Conservation (phyloP, 1,139 yeast species). For the Pichia inconspicua region DNA sequence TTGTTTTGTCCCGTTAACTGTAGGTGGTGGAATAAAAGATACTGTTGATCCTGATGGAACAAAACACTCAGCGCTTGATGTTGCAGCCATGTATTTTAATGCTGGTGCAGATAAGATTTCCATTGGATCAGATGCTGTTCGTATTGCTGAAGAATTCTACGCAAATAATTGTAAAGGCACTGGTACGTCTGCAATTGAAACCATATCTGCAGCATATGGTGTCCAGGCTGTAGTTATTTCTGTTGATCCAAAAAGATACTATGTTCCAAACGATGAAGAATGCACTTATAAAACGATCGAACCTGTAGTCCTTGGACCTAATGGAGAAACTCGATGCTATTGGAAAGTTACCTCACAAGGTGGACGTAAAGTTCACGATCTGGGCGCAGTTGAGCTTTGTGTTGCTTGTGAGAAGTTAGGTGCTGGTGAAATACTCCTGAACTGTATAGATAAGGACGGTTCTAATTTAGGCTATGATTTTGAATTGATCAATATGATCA, state of each 20-base stretch:
- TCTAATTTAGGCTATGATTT: slow-evolving; percentile 87
- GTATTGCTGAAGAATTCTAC: slow-evolving; percentile 77
- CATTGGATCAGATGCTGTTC: slow-evolving; percentile 94
- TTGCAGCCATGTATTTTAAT: slow-evolving; percentile 82
- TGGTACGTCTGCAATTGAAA: slow-evolving; percentile 83
- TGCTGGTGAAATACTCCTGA: slow-evolving; percentile 90
- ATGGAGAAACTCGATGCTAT: slow-evolving; percentile 83
- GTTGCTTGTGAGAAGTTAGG: slow-evolving; percentile 86
- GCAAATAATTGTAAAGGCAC: slow-evolving; percentile 46
- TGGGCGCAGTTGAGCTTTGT: slow-evolving; percentile 87
- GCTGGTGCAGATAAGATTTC: slow-evolving; percentile 98
- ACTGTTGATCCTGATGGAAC: slow-evolving; percentile 77
- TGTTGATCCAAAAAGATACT: slow-evolving; percentile 87
- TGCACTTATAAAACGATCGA: slow-evolving; percentile 55
- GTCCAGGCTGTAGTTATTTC: slow-evolving; percentile 95
- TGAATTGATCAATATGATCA: slow-evolving; percentile 73
- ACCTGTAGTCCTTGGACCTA: slow-evolving; percentile 58
- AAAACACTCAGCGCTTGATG: slow-evolving; percentile 72
- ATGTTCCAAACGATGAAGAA: slow-evolving; percentile 52
- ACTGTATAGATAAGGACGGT: slow-evolving; percentile 95
- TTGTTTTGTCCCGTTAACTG: slow-evolving; percentile 91
- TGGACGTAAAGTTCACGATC: slow-evolving; percentile 79
- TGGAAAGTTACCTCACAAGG: slow-evolving; percentile 95
- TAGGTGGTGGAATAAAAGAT: slow-evolving; percentile 96
- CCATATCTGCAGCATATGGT: slow-evolving; percentile 86